phyloP scores from a whole-genome alignment of 169 alveolate genomes.

The Blepharisma undulans region DNA sequence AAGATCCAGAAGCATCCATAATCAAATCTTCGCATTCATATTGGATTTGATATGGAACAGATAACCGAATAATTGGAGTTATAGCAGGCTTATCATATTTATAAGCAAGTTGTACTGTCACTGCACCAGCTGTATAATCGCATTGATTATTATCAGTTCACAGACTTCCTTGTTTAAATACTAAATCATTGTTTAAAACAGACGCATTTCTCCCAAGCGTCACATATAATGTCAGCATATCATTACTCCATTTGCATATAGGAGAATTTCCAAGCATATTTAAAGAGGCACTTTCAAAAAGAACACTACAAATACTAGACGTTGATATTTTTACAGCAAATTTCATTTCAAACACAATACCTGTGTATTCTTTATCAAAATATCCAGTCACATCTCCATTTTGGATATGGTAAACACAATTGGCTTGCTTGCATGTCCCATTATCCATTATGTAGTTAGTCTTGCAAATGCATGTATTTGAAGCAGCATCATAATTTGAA shows the following conservation, averaged over 20 bases:
- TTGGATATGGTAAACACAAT: slow-evolving; percentile 13
- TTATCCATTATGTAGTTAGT: not conserved
- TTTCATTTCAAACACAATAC: not conserved
- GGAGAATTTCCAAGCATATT: not conserved
- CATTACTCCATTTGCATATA: not conserved
- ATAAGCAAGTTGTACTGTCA: not conserved
- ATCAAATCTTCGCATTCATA: not conserved
- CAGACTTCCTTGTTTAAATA: not conserved
- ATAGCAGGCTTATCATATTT: not conserved
- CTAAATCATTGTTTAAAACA: not conserved
- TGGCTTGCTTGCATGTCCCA: not conserved
- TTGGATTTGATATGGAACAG: not conserved
- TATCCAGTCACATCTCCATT: not conserved
- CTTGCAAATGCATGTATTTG: too few relatives aligned
- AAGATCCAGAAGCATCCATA: not conserved
- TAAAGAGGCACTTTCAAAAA: not conserved
- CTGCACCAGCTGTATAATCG: not conserved
- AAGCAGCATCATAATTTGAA: not conserved
- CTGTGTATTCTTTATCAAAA: not conserved
- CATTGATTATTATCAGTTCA: not conserved
- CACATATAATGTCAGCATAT: not conserved
- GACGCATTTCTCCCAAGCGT: not conserved
- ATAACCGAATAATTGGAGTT: not conserved
- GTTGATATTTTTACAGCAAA: not conserved
- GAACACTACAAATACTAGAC: not conserved